phyloP scores from a whole-genome alignment of 108 stramenopile species.

The Craspedostauros australis region DNA sequence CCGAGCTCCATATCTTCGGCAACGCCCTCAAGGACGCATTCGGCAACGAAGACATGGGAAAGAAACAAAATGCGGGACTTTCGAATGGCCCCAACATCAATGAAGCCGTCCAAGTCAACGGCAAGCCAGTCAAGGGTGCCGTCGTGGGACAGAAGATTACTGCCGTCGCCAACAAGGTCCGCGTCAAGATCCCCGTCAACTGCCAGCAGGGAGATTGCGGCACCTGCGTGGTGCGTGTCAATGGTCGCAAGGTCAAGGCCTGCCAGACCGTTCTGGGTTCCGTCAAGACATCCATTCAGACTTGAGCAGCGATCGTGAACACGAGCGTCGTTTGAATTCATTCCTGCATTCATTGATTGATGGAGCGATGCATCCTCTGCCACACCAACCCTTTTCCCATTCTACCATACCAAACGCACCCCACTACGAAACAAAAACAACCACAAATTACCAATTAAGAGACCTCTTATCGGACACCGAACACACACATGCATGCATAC shows the following conservation, averaged over 20 bases:
- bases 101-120: conserved; percentile 77
- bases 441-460: too few relatives aligned
- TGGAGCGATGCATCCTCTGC: too few relatives aligned
- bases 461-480: too few relatives aligned
- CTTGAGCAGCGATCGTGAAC: too few relatives aligned
- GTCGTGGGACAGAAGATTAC: conserved; percentile 78
- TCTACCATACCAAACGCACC: too few relatives aligned
- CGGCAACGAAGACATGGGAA: conserved; percentile 73
- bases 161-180: conserved; percentile 56
- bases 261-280: conserved; percentile 53
- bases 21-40: conserved; percentile 69
- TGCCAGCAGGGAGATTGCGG: conserved; percentile 87
- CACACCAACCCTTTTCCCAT: too few relatives aligned
- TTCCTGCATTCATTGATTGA: too few relatives aligned
- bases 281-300: conserved; percentile 62
- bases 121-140: conserved; percentile 59
- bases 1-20: conserved; percentile 52
- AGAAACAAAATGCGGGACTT: conserved; percentile 62
- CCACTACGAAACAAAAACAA: too few relatives aligned
- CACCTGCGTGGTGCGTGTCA: conserved; percentile 68
- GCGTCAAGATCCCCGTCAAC: conserved; percentile 82
- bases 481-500: too few relatives aligned
- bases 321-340: too few relatives aligned
- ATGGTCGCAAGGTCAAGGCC: conserved; percentile 76
- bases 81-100: conserved; percentile 62